Base-by-base conservation (phyloP, 2,329 filamentous ascomycete genomes). In the Beauveria bassiana region DNA sequence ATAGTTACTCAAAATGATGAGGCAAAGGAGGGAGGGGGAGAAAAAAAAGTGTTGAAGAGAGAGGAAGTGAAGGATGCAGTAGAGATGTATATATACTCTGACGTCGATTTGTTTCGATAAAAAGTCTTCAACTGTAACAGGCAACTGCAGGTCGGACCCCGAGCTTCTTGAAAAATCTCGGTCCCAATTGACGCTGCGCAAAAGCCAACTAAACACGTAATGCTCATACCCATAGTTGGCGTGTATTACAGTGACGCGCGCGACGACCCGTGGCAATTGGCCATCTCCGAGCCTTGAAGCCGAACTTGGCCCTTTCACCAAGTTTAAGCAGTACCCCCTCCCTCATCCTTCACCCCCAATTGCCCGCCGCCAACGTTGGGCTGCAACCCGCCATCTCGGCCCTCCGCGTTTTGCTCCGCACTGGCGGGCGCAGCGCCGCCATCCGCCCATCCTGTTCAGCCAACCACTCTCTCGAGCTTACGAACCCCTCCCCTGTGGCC, bases 331-430 rank as follows among this genome's bases (percentile, higher is more conserved):
- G 20, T 16, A n/a, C 40, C 16, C 16, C 31, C 31, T 10, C 31
- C 31, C 31, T 34, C 31, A 34, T 3, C 31, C 10, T 34, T 10
- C 31, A 5, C 31, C 31, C 31, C 31, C 10, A 34, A 34, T 34
- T 34, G 31, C 31, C 31, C 31, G 18, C 31, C 51, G 22, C 20
- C 20, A n/a, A 42, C 20, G 34, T 54, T 43, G 51, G 34, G 51
- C 16, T 8, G n/a, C 50, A 22, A 20, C 31, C 31, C 31, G 31
- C 31, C 54, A 34, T 49, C 55, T 58, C 55, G 55, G 55, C 22
- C 55, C 55, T 58, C 55, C 55, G 55, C 34, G 31, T 49, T 50
- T 58, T 58, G 28, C 55, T 58, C 55, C 55, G 55, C 43, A 38
- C 26, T 16, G 31, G 5, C 18, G 14, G 18, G 40, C 47, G 26